Conservation (phyloP, 1,284 basidiomycete species). For the Ganoderma multipileum region DNA sequence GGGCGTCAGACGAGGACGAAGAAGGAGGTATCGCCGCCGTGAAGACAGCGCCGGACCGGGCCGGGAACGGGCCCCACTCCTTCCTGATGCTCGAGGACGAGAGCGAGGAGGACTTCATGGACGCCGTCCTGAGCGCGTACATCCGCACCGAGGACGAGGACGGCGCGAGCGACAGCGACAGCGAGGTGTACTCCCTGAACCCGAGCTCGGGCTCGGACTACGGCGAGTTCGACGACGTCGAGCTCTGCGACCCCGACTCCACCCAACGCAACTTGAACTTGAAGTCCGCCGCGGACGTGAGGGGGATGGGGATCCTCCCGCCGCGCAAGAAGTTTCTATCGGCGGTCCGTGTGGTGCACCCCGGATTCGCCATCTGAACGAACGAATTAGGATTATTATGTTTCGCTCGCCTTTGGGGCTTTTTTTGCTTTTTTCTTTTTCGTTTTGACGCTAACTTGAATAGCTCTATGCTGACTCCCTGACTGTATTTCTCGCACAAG, state of each 20-base stretch:
- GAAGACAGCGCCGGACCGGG: neutral
- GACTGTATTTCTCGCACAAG: neutral
- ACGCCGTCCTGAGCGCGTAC: slow-evolving; percentile 3
- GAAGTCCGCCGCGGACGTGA: neutral
- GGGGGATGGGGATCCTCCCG: neutral
- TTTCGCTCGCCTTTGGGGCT: neutral
- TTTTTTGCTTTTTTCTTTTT: neutral
- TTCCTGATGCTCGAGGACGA: slow-evolving; percentile 1
- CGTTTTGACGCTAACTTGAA: neutral
- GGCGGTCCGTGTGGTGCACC: neutral
- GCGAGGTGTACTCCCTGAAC: neutral
- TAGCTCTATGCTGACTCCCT: neutral
- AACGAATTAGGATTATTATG: no score
- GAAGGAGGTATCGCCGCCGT: neutral
- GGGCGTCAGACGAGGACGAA: neutral
- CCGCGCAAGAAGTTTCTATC: neutral
- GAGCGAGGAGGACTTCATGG: slow-evolving; percentile 5
- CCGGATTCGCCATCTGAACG: neutral
- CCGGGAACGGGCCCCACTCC: neutral
- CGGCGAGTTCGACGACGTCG: neutral
- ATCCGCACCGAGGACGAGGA: neutral
- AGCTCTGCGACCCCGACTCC: neutral
- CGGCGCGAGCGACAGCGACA: neutral
- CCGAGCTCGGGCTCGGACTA: neutral
- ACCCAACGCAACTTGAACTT: neutral